phyloP scores from a whole-genome alignment of 352 stramenopile genomes.

The Phytophthora rubi region DNA sequence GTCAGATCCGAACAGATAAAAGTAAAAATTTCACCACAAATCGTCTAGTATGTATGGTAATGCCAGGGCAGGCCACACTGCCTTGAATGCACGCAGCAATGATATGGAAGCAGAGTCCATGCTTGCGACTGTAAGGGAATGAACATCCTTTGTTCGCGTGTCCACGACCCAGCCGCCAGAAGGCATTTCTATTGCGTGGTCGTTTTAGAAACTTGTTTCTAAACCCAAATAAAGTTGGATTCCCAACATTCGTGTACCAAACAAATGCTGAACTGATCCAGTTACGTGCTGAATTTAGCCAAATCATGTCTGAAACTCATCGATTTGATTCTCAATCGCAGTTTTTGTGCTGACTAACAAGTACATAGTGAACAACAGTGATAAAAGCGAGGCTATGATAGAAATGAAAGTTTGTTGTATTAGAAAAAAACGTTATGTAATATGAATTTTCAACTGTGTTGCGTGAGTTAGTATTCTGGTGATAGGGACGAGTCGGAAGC shows the following conservation, averaged over 20 bases:
- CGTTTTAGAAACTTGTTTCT: background rate
- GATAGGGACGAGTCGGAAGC: background rate
- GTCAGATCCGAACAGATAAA: no score
- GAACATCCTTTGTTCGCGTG: conserved; percentile 7
- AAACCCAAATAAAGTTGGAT: background rate
- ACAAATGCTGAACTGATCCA: background rate
- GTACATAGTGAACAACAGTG: background rate
- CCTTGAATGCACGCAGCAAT: no score
- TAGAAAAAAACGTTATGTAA: background rate
- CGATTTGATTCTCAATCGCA: background rate
- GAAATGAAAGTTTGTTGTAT: background rate
- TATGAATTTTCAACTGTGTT: no score
- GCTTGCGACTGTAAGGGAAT: conserved; percentile 4
- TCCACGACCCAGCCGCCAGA: conserved; percentile 7
- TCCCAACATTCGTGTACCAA: background rate
- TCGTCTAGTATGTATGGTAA: no score
- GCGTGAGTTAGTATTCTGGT: background rate
- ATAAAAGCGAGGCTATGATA: background rate
- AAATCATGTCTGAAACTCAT: background rate
- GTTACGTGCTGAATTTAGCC: no score
- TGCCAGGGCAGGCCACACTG: no score
- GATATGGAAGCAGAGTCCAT: conserved; percentile 1
- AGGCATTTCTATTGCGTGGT: background rate
- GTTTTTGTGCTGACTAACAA: background rate
- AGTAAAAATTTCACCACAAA: no score